Percentiles rank a stretch among this genome's conserved stretches.
phyloP scores from a whole-genome alignment of 192 early-diverging fungal genomes.

The Tieghemiomyces parasiticus region DNA sequence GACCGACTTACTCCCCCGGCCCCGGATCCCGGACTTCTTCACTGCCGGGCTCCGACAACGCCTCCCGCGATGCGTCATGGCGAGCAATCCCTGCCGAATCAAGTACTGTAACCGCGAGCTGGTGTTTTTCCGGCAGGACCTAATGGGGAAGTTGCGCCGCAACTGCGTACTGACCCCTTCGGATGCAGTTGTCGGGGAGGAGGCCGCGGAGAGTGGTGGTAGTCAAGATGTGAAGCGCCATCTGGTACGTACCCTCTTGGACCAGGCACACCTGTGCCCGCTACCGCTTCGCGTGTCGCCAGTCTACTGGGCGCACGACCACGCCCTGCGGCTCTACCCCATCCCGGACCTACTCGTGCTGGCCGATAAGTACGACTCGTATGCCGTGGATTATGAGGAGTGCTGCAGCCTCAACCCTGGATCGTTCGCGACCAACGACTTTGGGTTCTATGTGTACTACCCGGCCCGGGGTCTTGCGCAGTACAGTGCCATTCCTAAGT shows the following conservation, averaged over 20 bases:
- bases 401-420: slow-evolving; percentile 74
- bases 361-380: slow-evolving; percentile 76
- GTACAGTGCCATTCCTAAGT: slow-evolving; percentile 17
- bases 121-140: slow-evolving; percentile 76
- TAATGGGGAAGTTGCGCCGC: slow-evolving; percentile 55
- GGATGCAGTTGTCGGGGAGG: too few species aligned
- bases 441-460: slow-evolving; percentile 59
- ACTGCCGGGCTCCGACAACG: slow-evolving; percentile 40
- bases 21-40: slow-evolving; percentile 57
- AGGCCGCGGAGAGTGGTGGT: too few species aligned
- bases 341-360: slow-evolving; percentile 71
- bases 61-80: slow-evolving; percentile 43
- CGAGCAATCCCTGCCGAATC: slow-evolving; percentile 79
- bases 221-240: slow-evolving; percentile 20
- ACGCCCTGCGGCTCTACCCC: slow-evolving; percentile 76
- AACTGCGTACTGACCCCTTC: slow-evolving; percentile 54
- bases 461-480: slow-evolving; percentile 36
- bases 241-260: slow-evolving; percentile 66
- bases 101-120: slow-evolving; percentile 86
- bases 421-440: slow-evolving; percentile 41
- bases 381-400: slow-evolving; percentile 54
- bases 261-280: slow-evolving; percentile 75
- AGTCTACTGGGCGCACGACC: slow-evolving; percentile 66
- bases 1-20: slow-evolving; percentile 51
- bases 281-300: slow-evolving; percentile 62